Evolutionary conservation across 2,329 filamentous ascomycete species (phyloP).

Genomic region (Colletotrichum incanum): DNA sequence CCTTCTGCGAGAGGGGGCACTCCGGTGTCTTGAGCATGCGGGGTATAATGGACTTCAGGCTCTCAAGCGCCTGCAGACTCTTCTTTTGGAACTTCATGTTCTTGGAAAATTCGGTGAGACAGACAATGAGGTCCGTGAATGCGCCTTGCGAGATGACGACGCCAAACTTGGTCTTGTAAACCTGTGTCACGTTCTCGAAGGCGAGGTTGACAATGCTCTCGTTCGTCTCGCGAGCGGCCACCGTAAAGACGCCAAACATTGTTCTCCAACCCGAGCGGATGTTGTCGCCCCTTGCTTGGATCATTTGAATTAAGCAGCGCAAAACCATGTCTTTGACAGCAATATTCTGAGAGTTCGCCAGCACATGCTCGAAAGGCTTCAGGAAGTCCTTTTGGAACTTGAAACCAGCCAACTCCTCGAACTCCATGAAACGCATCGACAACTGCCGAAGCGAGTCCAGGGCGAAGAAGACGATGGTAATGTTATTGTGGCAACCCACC

Average conservation of each 20-base stretch:
- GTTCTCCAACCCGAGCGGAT: slow-evolving; percentile 99
- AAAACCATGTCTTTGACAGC: slow-evolving; percentile 98
- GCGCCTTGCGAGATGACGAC: slow-evolving; percentile 97
- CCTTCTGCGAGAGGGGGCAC: slow-evolving; percentile 85
- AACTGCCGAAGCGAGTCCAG: slow-evolving; percentile 95
- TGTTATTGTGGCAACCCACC: slow-evolving; percentile 96
- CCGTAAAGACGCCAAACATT: slow-evolving; percentile 99
- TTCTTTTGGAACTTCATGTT: slow-evolving; percentile 99
- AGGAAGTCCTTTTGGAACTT: slow-evolving; percentile 99
- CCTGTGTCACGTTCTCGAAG: slow-evolving; percentile 95
- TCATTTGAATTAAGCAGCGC: slow-evolving; percentile 98
- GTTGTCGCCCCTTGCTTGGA: slow-evolving; percentile 95
- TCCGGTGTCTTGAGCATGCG: slow-evolving; percentile 97
- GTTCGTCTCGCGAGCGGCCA: slow-evolving; percentile 92
- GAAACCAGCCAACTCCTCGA: slow-evolving; percentile 97
- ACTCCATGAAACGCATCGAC: slow-evolving; percentile 99
- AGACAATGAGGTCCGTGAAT: slow-evolving; percentile 96
- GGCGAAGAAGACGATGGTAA: slow-evolving; percentile 96
- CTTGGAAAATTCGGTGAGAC: slow-evolving; percentile 98
- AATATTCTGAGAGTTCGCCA: slow-evolving; percentile 91
- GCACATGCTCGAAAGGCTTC: slow-evolving; percentile 98
- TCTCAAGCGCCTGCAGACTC: slow-evolving; percentile 94
- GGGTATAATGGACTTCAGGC: slow-evolving; percentile 91
- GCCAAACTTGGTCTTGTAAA: slow-evolving; percentile 96
- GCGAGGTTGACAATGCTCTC: slow-evolving; percentile 97